Evolutionary conservation across 768 basidiomycete genomes (phyloP), one percentile per base, ranked within the genome.

Genomic region (Suillus variegatus): DNA sequence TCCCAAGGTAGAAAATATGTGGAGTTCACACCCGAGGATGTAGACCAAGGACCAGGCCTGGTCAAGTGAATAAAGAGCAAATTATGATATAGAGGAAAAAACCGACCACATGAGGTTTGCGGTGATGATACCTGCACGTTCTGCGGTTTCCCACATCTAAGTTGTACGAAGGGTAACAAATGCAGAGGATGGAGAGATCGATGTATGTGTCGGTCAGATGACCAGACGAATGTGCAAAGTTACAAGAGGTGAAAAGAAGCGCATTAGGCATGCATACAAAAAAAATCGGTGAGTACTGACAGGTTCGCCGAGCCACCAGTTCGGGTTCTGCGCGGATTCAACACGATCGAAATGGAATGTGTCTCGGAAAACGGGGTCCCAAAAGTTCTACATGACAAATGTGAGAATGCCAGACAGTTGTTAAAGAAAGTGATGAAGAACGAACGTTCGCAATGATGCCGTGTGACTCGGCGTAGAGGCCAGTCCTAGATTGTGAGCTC

Each of bases 21-120:
- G 10, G 93, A 82, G 18, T 85, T 82, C 2, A 79, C 81, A 2
- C 93, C 94, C 12, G 85, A 82, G 3, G 71, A 75, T 0, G 92
- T 94, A 68, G 80, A 82, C 0, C 91, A 87, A 38, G 95, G 95
- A 13, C 95, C 95, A 12, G 92, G 92, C 93, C 92, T 93, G 56
- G 56, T 25, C 28, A 62, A 40, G 47, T 28, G 18, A 44, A 8
- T 4, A 41, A 60, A 10, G 65, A 25, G 44, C 22, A 13, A 49
- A 25, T n/a, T 2, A 58, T 22, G 44, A n/a, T 25, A 32, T 9
- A 49, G 1, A 46, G 12, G 40, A 2, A 8, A 8, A 49, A 35
- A 81, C 88, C 63, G 61, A 93, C 94, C 95, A 97, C 95, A 97
- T 97, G 52, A 95, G 81, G 70, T 95, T 95, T 0, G 93, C 95